These are phyloP conservation scores for Elsinoe necatrix DNA, from an alignment of 2,329 filamentous ascomycete species.

Conservation along the genomic window DNA sequence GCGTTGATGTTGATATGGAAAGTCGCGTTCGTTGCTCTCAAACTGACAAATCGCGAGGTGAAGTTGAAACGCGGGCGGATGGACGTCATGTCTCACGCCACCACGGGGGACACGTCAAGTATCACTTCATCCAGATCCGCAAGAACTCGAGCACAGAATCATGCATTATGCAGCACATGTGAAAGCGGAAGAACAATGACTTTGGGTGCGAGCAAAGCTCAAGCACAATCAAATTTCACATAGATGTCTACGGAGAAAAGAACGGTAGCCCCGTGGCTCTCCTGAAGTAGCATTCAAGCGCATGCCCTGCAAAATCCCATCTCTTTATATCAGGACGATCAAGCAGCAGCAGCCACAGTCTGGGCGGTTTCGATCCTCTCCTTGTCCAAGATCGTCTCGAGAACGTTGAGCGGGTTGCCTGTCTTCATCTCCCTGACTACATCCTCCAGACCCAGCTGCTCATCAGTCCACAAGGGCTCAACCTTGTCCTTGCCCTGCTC, in stretches of 20 bases:
- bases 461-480: constrained; percentile 82
- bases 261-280: constrained; percentile 7
- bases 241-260: constrained; percentile 9
- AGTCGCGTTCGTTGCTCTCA: background rate
- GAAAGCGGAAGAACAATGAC: background rate
- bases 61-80: background rate
- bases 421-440: constrained; percentile 52
- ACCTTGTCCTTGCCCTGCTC: constrained; percentile 52
- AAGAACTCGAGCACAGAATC: background rate
- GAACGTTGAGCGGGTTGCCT: constrained; percentile 35
- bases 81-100: background rate
- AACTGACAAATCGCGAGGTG: constrained; percentile 9
- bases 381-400: constrained; percentile 42
- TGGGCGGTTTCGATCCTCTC: constrained; percentile 37
- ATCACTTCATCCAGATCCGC: background rate
- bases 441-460: constrained; percentile 71
- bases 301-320: no score
- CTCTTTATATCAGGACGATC: no score
- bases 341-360: constrained; percentile 36
- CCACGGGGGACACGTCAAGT: background rate
- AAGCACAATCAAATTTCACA: constrained; percentile 4
- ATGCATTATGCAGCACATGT: background rate
- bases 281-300: no score
- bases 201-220: constrained; percentile 12
- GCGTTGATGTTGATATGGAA: constrained; percentile 1